Base-by-base conservation (phyloP, 2,329 filamentous ascomycete genomes). In the Talaromyces sp. region DNA sequence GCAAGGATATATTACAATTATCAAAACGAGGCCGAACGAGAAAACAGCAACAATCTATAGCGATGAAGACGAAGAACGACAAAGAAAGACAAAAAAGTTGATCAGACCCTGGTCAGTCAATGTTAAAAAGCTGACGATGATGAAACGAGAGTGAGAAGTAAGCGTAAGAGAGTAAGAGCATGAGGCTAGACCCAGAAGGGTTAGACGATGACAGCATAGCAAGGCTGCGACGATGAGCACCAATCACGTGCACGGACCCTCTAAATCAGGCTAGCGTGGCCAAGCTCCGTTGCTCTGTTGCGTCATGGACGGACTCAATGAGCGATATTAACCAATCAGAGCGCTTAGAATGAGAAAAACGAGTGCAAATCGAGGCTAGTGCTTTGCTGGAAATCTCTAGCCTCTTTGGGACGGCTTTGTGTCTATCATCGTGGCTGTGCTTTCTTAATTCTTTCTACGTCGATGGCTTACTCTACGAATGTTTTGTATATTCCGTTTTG, bases 301-400 rank as follows among this genome's bases (percentile, higher is more conserved):
- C 61, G 61, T 63, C 61, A 63, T 63, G 50, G 61, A 37, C n/a
- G 19, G 45, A 62, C 22, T 43, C 61, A 57, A 63, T 31, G 33
- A n/a, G 16, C 9, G 9, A 7, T 13, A 11, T 14, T 16, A 11
- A 27, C 49, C 49, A 52, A 56, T 56, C 31, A 56, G 31, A 39
- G n/a, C 11, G 24, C 27, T 7, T 8, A 14, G 3, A 19, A 5
- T 1, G n/a, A 22, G n/a, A n/a, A 39, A 31, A 56, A 24, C 50
- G 50, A 35, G 27, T 54, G 14, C 50, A 11, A 54, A 54, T 52
- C 31, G 50, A 37, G 50, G 27, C 27, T 35, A 54, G 27, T 35
- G 50, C 8, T 6, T 14, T 35, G 9, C 27, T 31, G 27, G 27
- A 31, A 31, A 31, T 8, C 41, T 22, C 58, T 33, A 37, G n/a